Evolutionary conservation across 2,329 filamentous ascomycete genomes (phyloP).

Genomic region (Thelonectria blattea): DNA sequence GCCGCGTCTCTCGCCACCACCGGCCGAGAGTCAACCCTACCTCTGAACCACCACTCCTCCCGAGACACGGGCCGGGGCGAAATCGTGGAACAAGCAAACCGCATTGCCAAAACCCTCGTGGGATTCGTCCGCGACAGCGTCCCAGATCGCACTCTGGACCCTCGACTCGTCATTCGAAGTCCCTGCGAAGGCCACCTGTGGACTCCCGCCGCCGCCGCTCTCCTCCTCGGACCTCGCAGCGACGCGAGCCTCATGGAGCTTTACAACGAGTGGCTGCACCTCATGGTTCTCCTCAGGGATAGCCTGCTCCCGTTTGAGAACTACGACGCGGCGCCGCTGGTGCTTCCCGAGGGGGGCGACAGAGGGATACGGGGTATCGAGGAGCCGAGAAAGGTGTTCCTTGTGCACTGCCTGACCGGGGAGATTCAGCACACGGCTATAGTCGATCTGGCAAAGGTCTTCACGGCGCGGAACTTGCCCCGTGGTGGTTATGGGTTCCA

Average conservation of each 20-base stretch:
- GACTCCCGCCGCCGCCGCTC: background rate
- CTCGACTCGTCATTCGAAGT: background rate
- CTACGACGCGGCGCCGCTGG: background rate
- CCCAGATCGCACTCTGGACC: background rate
- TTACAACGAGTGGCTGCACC: constrained; percentile 1
- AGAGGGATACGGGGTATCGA: background rate
- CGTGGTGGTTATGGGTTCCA: background rate
- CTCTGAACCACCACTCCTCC: background rate
- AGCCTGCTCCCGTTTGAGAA: background rate
- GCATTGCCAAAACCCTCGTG: background rate
- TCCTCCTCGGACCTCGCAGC: background rate
- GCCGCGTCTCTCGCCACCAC: background rate
- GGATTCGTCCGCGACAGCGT: background rate
- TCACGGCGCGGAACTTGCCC: background rate
- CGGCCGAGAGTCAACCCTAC: background rate
- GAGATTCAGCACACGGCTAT: background rate
- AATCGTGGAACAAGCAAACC: background rate
- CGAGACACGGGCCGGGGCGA: background rate
- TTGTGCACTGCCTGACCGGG: background rate
- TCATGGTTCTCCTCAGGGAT: background rate
- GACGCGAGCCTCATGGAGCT: background rate
- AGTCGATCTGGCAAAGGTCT: background rate
- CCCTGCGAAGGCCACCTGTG: background rate
- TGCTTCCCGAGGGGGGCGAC: background rate
- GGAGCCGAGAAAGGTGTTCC: background rate